phyloP scores from a whole-genome alignment of 1,284 basidiomycete genomes.

The Microbotryum lychnidis-dioicae region DNA sequence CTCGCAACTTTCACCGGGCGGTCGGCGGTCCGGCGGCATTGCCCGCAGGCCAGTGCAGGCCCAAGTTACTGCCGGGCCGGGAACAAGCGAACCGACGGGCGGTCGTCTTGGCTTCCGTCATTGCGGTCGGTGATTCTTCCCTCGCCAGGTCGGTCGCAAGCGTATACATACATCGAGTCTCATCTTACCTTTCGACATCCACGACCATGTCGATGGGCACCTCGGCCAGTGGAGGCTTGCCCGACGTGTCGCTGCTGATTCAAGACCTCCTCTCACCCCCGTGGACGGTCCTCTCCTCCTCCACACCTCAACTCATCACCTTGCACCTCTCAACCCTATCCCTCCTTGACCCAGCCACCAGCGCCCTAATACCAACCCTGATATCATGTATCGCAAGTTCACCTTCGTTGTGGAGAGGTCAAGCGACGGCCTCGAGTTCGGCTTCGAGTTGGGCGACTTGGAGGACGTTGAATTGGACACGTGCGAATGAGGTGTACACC shows the following conservation, averaged over 20 bases:
- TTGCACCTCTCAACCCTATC: conserved; percentile 16
- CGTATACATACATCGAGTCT: no score
- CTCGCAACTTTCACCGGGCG: no score
- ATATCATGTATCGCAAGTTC: conserved; percentile 15
- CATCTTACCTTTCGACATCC: no score
- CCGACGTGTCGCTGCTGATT: conserved; percentile 21
- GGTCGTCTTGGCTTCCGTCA: no score
- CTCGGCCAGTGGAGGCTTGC: background rate
- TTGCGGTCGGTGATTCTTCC: no score
- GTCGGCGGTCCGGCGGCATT: no score
- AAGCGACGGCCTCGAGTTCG: background rate
- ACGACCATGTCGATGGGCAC: background rate
- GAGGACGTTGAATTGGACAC: conserved; percentile 1
- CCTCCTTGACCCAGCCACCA: conserved; percentile 8
- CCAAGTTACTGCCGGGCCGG: no score
- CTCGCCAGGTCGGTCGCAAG: no score
- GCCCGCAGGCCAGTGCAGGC: no score
- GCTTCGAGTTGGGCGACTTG: background rate
- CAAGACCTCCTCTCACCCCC: conserved; percentile 28
- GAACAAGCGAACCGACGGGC: no score
- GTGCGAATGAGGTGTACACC: conserved; percentile 13
- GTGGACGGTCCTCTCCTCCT: background rate
- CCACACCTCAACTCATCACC: conserved; percentile 8
- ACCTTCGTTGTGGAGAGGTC: conserved; percentile 10
- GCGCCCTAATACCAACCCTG: conserved; percentile 12